Conservation (phyloP, 164 flowering plant species). For the Piper longum region DNA sequence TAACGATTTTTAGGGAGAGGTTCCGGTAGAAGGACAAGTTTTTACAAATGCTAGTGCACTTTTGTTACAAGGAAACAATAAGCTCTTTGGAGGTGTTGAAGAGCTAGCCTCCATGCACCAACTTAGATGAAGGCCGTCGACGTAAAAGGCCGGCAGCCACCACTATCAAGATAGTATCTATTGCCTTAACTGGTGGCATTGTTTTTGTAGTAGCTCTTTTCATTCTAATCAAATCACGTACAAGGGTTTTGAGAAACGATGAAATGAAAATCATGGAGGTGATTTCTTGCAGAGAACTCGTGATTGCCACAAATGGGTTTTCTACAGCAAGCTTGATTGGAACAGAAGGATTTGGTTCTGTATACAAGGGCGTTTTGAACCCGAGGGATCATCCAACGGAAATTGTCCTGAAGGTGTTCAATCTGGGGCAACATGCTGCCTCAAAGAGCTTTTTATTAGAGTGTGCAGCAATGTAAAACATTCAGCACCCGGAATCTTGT, state of each 20-base stretch:
- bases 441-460: conserved; percentile 18
- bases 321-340: conserved; percentile 1
- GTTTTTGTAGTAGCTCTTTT: not conserved
- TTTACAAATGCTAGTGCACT: conserved; percentile 19
- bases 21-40: conserved; percentile 21
- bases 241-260: no score
- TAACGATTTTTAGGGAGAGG: conserved; percentile 27
- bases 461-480: conserved; percentile 19
- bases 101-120: conserved; percentile 16
- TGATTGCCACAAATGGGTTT: conserved; percentile 3
- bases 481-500: conserved; percentile 27
- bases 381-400: not conserved
- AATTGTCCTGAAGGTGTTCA: conserved; percentile 7
- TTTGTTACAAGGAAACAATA: conserved; percentile 16
- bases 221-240: no score
- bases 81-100: conserved; percentile 27
- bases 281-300: not conserved
- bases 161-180: not conserved
- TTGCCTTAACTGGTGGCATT: not conserved
- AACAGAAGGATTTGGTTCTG: conserved; percentile 2
- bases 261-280: no score
- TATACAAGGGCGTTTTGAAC: conserved; percentile 2
- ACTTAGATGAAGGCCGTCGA: not conserved
- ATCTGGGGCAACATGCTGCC: conserved; percentile 17
- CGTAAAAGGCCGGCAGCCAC: not conserved